Base-by-base conservation (phyloP, 2,329 filamentous ascomycete species). In the Xylogone sp. region DNA sequence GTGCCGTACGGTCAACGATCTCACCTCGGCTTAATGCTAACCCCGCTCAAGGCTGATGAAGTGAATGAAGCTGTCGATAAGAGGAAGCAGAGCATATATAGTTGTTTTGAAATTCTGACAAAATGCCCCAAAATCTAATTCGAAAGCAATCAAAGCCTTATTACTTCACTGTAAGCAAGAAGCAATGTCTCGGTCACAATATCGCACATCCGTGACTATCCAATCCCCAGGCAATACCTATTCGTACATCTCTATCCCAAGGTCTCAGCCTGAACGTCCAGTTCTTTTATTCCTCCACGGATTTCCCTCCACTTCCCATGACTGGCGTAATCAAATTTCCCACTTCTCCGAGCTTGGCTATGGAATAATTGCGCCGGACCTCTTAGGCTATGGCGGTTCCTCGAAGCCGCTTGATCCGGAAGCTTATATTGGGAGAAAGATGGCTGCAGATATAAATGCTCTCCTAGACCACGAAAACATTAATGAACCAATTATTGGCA, bases 211-310 rank as follows among this genome's bases (percentile, higher is more conserved):
- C 13, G 27, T 21, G 13, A 49, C 54, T 10, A 43, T 51, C 2
- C 18, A 47, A 9, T 13, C 10, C 12, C 50, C 55, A n/a, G 49
- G 51, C 2, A 48, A 53, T 18, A 54, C 42, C 2, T 58, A 58
- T 52, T 68, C 65, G 2, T 70, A 70, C 54, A 46, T 58, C 62
- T 3, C 59, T 56, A 6, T 43, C 60, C 3, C 53, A 48, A 7
- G 12, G n/a, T 21, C 62, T 1, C 50, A 50, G 1, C 16, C 50
- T 2, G 47, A 29, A 20, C 54, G 1, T 48, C 42, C 13, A 50
- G 60, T 5, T 54, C 64, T 78, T 3, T 62, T 79, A 13, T 66
- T 79, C 49, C 65, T 78, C 10, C 76, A 78, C 54, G 75, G 76
- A 31, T 75, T 76, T 46, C 75, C 75, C 21, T 75, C 73, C 4